Evolutionary conservation across 106 monocot genomes (phyloP), one percentile per base, ranked within the genome.

Genomic region (Dendrobium nobile): DNA sequence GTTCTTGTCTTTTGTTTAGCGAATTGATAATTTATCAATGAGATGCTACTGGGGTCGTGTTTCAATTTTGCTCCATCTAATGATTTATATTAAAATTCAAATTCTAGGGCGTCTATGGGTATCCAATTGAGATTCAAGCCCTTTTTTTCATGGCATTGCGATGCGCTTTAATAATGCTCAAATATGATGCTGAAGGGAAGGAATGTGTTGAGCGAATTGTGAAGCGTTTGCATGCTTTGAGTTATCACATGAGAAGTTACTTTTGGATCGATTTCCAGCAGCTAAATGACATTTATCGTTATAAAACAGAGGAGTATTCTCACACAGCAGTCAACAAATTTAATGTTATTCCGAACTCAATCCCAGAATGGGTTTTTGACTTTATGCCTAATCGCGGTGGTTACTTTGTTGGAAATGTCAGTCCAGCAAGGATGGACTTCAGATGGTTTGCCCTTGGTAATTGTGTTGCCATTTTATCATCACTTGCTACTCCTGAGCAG

Each of bases 61-160:
- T 75, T 75, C 3, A 19, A 48, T n/a, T 81, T 16, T 51, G 16
- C 7, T 80, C 41, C 24, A 28, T 20, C 59, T 79, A 44, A 80
- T 80, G 2, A 55, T 54, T 80, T 40, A 4, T 31, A 18, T 17
- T 70, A 18, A 19, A 43, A 51, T 59, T 59, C 4, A 59, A n/a
- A 47, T 81, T 80, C 54, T 79, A 88, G 88, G 88, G 85, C 55
- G 68, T 88, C 22, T 88, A 88, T 73, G 88, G 88, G 75, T 88
- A 88, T 88, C 88, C 88, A 9, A 88, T 88, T 9, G 88, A 88
- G 59, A 88, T 88, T 13, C 88, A 88, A 88, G 82, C 88, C 42
- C 88, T 88, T 41, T 88, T 88, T 80, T 88, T 88, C 47, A 88
- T 88, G 88, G 82, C 85, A 37, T 82, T 88, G 75, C 85, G 88